These are phyloP conservation scores for Sorghum bicolor DNA, from an alignment of 176 grass and related monocot genomes.

Conservation along the genomic window Sorghum_bicolor_NCBIv3 NC_012877.2:5484001-5484500, in stretches of 20 bases:
- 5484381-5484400: constrained; percentile 48
- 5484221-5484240: constrained; percentile 82
- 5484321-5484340: constrained; percentile 72
- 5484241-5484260: constrained; percentile 60
- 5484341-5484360: constrained; percentile 30
- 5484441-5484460: constrained; percentile 45
- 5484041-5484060: constrained; percentile 34
- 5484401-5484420: constrained; percentile 34
- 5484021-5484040: constrained; percentile 55
- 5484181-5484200: constrained; percentile 47
- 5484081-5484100: constrained; percentile 50
- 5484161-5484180: constrained; percentile 45
- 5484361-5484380: constrained; percentile 45
- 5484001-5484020: constrained; percentile 79
- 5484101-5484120: constrained; percentile 90
- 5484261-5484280: constrained; percentile 32
- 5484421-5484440: neutral
- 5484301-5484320: constrained; percentile 80
- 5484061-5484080: constrained; percentile 99
- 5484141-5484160: neutral
- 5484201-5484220: constrained; percentile 96
- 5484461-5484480: constrained; percentile 75
- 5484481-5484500: constrained; percentile 92
- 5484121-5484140: constrained; percentile 53
- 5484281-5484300: constrained; percentile 3